Evolutionary conservation across 2,329 filamentous ascomycete genomes (phyloP), one percentile per base, ranked within the genome.

Genomic region (Alternaria arbusti): DNA sequence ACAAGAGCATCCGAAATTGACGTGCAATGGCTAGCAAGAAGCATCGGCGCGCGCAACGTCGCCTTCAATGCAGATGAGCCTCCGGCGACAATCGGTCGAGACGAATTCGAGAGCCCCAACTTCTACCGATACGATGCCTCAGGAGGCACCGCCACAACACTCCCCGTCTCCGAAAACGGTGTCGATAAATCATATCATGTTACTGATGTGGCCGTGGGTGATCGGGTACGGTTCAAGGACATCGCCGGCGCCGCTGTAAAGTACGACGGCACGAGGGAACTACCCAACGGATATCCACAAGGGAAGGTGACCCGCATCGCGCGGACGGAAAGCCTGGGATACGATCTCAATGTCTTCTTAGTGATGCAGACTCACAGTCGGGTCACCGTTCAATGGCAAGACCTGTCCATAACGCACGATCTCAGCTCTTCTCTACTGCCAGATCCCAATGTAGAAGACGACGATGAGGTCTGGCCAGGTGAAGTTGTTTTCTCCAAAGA

Each of bases 361-460:
- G 79, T 89, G 55, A 78, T 84, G 54, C 80, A 80, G 30, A 85
- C 84, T 11, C 79, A 78, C 20, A 86, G 86, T 3, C 76, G 79
- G n/a, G 84, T 84, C 12, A 84, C 79, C 1, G 84, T 89, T 5
- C 83, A 85, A 64, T 90, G 88, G 88, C 87, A 89, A 69, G 86
- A 89, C 70, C 80, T 85, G 15, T 82, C 82, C 9, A 78, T 84
- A 28, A 86, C 85, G 1, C 79, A 80, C 26, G 81, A 87, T 44
- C 56, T 74, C 12, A 82, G 83, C 45, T 82, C 80, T 9, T 72
- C 79, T 7, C 69, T 89, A 5, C 76, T 86, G 5, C 84, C 84
- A 1, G 85, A 86, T 57, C 74, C 80, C 1, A 83, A 84, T 44
- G 79, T 86, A 7, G 85, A 86, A 57, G 85, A 88, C 50, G 83